Percentiles rank a stretch among this genome's conserved stretches.
Evolutionary conservation across 768 basidiomycete species (phyloP).

Genomic region (Mycena rosella): DNA sequence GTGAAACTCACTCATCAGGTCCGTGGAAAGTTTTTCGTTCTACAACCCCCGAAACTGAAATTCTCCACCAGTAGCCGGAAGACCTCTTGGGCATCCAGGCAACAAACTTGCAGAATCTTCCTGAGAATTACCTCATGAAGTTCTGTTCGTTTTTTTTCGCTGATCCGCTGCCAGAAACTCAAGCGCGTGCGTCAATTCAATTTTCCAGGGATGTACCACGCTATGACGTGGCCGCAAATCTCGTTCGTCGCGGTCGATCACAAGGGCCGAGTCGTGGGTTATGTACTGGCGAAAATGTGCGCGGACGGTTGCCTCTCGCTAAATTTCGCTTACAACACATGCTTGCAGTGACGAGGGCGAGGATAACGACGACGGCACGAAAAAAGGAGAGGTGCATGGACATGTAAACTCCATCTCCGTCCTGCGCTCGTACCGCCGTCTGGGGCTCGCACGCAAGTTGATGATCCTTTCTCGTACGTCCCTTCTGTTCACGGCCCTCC

Average conservation of each 20-base stretch:
- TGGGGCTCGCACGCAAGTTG: constrained; percentile 93
- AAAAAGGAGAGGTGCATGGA: constrained; percentile 71
- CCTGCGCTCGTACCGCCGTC: constrained; percentile 87
- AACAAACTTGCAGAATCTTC: constrained; percentile 92
- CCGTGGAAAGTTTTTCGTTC: constrained; percentile 16
- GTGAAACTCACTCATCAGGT: constrained; percentile 28
- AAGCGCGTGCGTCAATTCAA: neutral
- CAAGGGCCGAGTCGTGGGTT: constrained; percentile 91
- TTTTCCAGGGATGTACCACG: constrained; percentile 93
- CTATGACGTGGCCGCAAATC: constrained; percentile 92
- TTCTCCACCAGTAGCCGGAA: constrained; percentile 67
- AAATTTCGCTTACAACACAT: neutral
- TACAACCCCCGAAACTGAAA: neutral
- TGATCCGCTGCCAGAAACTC: neutral
- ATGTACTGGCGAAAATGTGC: constrained; percentile 96
- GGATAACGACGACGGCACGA: constrained; percentile 59
- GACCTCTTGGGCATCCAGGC: constrained; percentile 95
- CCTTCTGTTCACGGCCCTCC: constrained; percentile 7
- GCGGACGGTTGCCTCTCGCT: constrained; percentile 36
- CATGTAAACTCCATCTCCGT: constrained; percentile 99
- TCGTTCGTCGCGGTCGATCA: constrained; percentile 94
- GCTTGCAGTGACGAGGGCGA: constrained; percentile 55
- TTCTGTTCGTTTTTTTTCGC: constrained; percentile 65
- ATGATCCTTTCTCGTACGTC: constrained; percentile 93
- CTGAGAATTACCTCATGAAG: constrained; percentile 90